Conservation (phyloP, 176 grass and related monocot species). For the Lolium perenne region DNA sequence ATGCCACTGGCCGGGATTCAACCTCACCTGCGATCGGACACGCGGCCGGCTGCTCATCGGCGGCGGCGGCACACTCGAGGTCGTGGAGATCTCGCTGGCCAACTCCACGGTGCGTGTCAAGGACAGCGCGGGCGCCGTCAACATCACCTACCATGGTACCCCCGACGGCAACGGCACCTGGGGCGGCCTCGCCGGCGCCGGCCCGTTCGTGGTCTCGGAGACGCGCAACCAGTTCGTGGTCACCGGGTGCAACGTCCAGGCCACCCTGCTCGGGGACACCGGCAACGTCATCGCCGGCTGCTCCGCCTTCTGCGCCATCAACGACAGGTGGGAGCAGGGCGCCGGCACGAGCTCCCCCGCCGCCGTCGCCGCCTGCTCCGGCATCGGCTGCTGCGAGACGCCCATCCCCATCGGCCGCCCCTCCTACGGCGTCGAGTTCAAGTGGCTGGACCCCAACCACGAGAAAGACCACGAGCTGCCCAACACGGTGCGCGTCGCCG, state of each 20-base stretch:
- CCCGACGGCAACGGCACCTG: too few species aligned
- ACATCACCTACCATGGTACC: too few species aligned
- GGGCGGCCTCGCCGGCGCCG: too few species aligned
- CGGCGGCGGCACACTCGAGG: too few species aligned
- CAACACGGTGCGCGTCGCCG: background rate
- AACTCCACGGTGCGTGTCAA: too few species aligned
- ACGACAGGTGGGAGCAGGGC: background rate
- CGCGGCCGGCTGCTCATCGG: too few species aligned
- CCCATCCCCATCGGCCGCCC: too few species aligned
- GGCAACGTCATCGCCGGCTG: conserved; percentile 10
- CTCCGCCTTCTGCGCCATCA: conserved; percentile 18
- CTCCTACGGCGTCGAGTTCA: conserved; percentile 14
- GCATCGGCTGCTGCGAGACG: background rate
- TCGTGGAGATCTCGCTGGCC: too few species aligned
- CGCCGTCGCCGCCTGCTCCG: background rate
- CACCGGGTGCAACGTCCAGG: conserved; percentile 10
- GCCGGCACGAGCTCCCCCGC: background rate
- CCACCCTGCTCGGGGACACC: background rate
- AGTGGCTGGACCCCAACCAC: background rate
- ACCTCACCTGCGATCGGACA: too few species aligned
- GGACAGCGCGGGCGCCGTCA: too few species aligned
- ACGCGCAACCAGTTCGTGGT: background rate
- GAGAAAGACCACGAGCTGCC: background rate
- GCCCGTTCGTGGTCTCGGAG: too few species aligned
- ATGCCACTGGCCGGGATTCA: too few species aligned